phyloP scores from a whole-genome alignment of 2,329 filamentous ascomycete genomes.

The Monosporascus sp. region DNA sequence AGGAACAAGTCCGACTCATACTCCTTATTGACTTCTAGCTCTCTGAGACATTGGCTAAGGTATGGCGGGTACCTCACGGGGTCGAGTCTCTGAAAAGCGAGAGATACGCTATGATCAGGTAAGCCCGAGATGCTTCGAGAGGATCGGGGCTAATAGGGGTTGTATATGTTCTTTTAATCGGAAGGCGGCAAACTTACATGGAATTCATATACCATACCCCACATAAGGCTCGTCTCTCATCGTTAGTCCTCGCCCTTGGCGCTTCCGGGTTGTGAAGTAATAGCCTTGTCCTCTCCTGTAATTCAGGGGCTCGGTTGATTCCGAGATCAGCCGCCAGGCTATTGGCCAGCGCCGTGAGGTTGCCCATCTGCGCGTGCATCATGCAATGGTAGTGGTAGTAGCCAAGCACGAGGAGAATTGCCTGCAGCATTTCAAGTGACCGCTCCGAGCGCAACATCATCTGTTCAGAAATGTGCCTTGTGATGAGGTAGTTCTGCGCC shows the following conservation, averaged over 20 bases:
- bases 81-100: conserved; percentile 40
- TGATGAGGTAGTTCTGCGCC: conserved; percentile 43
- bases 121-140: not conserved
- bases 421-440: conserved; percentile 44
- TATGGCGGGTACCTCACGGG: conserved; percentile 48
- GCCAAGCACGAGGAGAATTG: conserved; percentile 42
- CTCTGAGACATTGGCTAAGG: conserved; percentile 43
- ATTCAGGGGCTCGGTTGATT: conserved; percentile 35
- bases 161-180: not conserved
- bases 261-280: conserved; percentile 36
- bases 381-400: conserved; percentile 53
- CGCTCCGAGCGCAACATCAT: conserved; percentile 45
- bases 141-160: not conserved
- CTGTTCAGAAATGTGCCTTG: conserved; percentile 40
- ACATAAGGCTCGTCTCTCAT: conserved; percentile 46
- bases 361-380: conserved; percentile 47
- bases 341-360: conserved; percentile 42
- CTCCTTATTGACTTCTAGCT: conserved; percentile 39
- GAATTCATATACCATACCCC: conserved; percentile 52
- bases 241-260: conserved; percentile 37
- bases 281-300: conserved; percentile 37
- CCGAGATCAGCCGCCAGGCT: conserved; percentile 43
- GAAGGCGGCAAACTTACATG: conserved; percentile 32
- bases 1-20: conserved; percentile 42
- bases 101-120: conserved; percentile 29